Evolutionary conservation across 106 monocot species (phyloP).

Genomic region (Allium sativum): DNA sequence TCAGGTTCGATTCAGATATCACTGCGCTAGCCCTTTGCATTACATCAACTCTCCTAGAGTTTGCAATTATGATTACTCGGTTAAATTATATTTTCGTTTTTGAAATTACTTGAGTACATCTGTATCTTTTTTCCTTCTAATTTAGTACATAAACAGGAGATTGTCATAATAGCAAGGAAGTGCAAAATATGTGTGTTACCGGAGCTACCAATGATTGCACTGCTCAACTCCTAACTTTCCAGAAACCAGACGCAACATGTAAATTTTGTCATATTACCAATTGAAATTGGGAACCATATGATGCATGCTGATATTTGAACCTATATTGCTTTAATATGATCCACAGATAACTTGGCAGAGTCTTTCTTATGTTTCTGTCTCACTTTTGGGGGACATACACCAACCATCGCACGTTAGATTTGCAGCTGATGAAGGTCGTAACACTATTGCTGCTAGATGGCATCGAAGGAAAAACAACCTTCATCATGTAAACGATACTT

Average conservation of each 20-base stretch:
- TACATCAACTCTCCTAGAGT: conserved; percentile 68
- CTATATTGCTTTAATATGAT: not conserved
- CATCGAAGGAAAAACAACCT: conserved; percentile 75
- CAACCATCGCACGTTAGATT: conserved; percentile 64
- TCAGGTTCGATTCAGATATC: conserved; percentile 42
- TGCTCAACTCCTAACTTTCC: conserved; percentile 42
- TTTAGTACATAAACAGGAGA: too few relatives aligned
- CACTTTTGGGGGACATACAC: conserved; percentile 84
- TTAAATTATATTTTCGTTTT: conserved; percentile 20
- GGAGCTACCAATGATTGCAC: conserved; percentile 93
- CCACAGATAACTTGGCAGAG: conserved; percentile 54
- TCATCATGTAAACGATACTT: conserved; percentile 39
- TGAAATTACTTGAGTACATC: too few relatives aligned
- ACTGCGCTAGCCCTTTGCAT: conserved; percentile 72
- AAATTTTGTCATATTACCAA: too few relatives aligned
- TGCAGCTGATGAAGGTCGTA: conserved; percentile 67
- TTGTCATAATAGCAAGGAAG: conserved; percentile 44
- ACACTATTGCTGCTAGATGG: conserved; percentile 69
- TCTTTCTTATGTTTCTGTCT: conserved; percentile 79
- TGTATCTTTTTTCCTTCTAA: too few relatives aligned
- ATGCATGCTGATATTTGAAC: too few relatives aligned
- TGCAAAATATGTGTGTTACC: conserved; percentile 49
- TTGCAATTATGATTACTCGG: conserved; percentile 67
- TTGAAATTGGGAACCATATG: too few relatives aligned
- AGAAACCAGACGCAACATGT: conserved; percentile 38